These are phyloP conservation scores for Tricholoma saponaceum DNA, from an alignment of 768 basidiomycete species.

Conservation along the genomic window DNA sequence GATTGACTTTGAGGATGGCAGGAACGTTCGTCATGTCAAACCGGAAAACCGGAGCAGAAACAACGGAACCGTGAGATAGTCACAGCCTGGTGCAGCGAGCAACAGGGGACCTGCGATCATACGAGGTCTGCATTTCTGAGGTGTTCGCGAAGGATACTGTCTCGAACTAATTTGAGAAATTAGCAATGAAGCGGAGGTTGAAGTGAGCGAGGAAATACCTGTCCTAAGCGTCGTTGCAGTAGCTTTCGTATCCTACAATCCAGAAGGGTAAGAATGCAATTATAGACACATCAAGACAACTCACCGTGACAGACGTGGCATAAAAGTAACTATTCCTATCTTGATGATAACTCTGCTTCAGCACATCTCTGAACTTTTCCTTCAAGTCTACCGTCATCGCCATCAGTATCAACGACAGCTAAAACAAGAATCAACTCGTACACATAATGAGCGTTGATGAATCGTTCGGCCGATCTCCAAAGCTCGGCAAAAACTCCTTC, in stretches of 20 bases:
- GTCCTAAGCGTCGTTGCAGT: conserved; percentile 49
- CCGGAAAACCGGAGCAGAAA: too few relatives aligned
- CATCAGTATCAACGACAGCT: background rate
- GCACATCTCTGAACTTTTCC: conserved; percentile 47
- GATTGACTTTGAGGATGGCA: too few relatives aligned
- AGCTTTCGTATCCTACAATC: conserved; percentile 47
- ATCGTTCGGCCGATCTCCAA: conserved; percentile 61
- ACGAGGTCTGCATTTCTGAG: conserved; percentile 38
- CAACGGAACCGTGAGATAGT: too few relatives aligned
- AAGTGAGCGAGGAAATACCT: conserved; percentile 25
- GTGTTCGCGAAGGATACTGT: conserved; percentile 50
- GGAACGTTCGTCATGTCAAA: too few relatives aligned
- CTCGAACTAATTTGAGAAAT: conserved; percentile 36
- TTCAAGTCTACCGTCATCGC: conserved; percentile 26
- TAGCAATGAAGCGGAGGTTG: background rate
- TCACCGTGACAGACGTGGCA: conserved; percentile 56
- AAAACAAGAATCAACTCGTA: conserved; percentile 27
- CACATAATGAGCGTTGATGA: conserved; percentile 49
- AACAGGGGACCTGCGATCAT: too few relatives aligned
- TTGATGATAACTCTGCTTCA: conserved; percentile 44
- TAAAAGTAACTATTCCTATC: conserved; percentile 54
- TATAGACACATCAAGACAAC: conserved; percentile 9
- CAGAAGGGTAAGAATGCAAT: background rate
- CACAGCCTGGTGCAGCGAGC: too few relatives aligned
- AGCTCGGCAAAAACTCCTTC: conserved; percentile 53